Evolutionary conservation across 164 flowering plant genomes (phyloP).

Genomic region (Platanus orientalis): DNA sequence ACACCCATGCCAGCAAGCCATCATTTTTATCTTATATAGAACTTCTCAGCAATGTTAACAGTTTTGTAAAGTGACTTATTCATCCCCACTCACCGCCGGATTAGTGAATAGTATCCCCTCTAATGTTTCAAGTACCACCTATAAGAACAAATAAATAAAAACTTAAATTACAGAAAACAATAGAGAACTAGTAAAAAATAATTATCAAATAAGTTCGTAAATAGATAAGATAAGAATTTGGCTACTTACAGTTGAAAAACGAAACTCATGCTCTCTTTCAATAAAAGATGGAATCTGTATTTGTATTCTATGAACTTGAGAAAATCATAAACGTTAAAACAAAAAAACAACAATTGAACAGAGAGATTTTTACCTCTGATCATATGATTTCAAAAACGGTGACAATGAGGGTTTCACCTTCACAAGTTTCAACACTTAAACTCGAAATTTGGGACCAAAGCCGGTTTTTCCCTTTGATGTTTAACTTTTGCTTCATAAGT

Average conservation of each 20-base stretch:
- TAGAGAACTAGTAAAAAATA: neutral
- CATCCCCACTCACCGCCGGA: no score
- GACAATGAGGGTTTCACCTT: no score
- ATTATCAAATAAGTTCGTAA: neutral
- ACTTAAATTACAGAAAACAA: neutral
- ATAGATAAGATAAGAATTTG: no score
- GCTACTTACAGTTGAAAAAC: no score
- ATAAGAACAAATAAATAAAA: neutral
- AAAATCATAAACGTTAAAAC: no score
- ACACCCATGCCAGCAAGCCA: neutral
- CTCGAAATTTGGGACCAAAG: constrained; percentile 94
- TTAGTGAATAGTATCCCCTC: constrained; percentile 45
- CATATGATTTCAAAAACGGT: constrained; percentile 67
- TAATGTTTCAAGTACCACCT: constrained; percentile 73
- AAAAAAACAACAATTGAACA: no score
- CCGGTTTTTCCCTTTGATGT: no score
- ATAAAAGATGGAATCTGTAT: constrained; percentile 75
- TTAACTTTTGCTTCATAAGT: no score
- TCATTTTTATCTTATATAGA: no score
- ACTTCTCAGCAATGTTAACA: neutral
- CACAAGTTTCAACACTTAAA: constrained; percentile 88
- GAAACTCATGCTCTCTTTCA: no score
- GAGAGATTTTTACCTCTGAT: constrained; percentile 56
- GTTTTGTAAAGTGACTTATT: neutral
- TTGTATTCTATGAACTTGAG: no score